Evolutionary conservation across 306 rosid species (phyloP).

Genomic region (Cicer chorassanicum): DNA sequence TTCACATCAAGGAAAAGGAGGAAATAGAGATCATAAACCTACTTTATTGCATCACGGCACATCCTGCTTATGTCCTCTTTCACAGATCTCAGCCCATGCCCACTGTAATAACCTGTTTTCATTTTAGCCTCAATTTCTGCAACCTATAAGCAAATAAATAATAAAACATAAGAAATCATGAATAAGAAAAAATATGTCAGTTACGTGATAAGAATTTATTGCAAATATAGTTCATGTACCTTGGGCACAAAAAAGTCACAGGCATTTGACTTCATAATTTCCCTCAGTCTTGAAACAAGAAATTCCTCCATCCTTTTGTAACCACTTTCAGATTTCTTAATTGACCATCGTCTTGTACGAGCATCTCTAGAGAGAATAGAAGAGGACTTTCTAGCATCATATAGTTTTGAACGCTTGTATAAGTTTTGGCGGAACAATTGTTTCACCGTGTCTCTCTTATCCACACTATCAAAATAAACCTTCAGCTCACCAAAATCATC

Average conservation of each 20-base stretch:
- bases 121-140: constrained; percentile 93
- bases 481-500: constrained; percentile 96
- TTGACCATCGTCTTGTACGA: constrained; percentile 91
- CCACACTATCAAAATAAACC: constrained; percentile 91
- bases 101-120: constrained; percentile 80
- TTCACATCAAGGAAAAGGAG: constrained; percentile 10
- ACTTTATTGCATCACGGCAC: constrained; percentile 98
- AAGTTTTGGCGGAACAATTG: constrained; percentile 82
- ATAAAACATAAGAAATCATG: constrained; percentile 27
- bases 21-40: constrained; percentile 42
- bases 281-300: constrained; percentile 83
- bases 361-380: constrained; percentile 98
- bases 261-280: constrained; percentile 84
- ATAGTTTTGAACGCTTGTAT: constrained; percentile 92
- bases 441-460: constrained; percentile 83
- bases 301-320: constrained; percentile 92
- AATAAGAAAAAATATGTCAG: constrained; percentile 8
- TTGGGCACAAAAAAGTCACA: constrained; percentile 88
- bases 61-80: constrained; percentile 93
- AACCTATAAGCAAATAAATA: constrained; percentile 59
- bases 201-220: constrained; percentile 20
- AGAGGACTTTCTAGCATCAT: constrained; percentile 95
- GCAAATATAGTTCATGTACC: constrained; percentile 59
- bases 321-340: constrained; percentile 90
- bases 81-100: constrained; percentile 84